Evolutionary conservation across 495 filamentous ascomycete genomes (phyloP), one percentile per base, ranked within the genome.

Genomic region (Pyronema domesticum): DNA sequence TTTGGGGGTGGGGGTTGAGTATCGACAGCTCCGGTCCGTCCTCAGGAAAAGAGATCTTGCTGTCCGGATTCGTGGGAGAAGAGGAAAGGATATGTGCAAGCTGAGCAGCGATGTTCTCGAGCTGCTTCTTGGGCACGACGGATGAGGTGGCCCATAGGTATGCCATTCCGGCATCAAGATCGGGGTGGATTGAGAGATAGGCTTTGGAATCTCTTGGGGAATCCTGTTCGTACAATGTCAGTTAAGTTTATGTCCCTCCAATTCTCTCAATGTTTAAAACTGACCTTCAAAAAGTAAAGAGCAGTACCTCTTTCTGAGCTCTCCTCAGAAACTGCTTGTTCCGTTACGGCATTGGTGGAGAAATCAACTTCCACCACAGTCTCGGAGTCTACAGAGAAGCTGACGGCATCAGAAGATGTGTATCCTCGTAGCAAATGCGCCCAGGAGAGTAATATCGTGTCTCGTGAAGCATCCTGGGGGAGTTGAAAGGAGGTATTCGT

Each of bases 1-100:
- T 58, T 40, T 53, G 52, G n/a, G 82, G 80, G 5, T 69, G 61
- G 13, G 72, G 67, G 63, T 87, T 86, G 30, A 79, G 63, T 52
- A 84, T 74, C 0, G 83, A 84, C n/a, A 80, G 58, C 23, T 44
- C 53, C 13, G 39, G 17, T 43, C 19, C n/a, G 48, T 51, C 17
- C 4, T 51, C 3, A 17, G 45, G 45, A 14, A 19, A 47, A 19
- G 57, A 53, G 43, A 56, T 59, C 10, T 50, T 34, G 46, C 18
- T 17, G 36, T 36, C 46, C 7, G 54, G 48, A 0, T 35, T 35
- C 11, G 48, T 23, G 4, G 56, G 13, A 17, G 52, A 33, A 17
- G 30, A 44, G 11, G 55, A n/a, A 8, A 58, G n/a, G 15, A 65
- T 56, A 11, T 59, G 51, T 6, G 14, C 10, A 17, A 61, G 36